A percentile compares a stretch with the other conserved stretches of the same genome.
These are phyloP conservation scores for Penicillium sp. DNA, from an alignment of 2,329 filamentous ascomycete species.

Conservation along the genomic window DNA sequence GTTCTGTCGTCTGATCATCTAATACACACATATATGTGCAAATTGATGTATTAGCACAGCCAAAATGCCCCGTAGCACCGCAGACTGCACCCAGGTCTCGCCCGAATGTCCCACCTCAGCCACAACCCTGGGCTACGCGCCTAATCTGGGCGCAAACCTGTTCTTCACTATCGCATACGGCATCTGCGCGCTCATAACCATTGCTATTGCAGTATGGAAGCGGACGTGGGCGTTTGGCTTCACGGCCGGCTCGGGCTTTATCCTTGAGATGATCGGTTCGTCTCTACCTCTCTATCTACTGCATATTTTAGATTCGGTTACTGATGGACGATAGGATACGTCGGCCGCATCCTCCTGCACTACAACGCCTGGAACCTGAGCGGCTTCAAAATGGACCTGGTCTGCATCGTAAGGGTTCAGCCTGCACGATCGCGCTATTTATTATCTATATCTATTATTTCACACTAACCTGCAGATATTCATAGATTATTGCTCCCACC, in stretches of 20 bases:
- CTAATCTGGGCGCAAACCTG: slow-evolving; percentile 42
- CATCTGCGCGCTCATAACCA: slow-evolving; percentile 41
- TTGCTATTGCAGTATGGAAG: slow-evolving; percentile 43
- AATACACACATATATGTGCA: background rate
- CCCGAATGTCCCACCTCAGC: slow-evolving; percentile 34
- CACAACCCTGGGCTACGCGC: slow-evolving; percentile 48
- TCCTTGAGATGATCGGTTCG: slow-evolving; percentile 42
- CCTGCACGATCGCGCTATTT: too few relatives aligned
- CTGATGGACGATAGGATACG: slow-evolving; percentile 36
- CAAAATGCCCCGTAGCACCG: slow-evolving; percentile 1
- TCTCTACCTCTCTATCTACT: background rate
- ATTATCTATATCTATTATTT: too few relatives aligned
- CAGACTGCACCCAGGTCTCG: slow-evolving; percentile 27
- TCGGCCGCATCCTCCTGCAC: slow-evolving; percentile 46
- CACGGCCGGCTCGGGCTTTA: slow-evolving; percentile 41
- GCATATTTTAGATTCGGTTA: background rate
- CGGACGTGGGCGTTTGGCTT: slow-evolving; percentile 51
- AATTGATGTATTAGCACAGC: background rate
- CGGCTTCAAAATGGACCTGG: slow-evolving; percentile 45
- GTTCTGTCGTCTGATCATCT: background rate
- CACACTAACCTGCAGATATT: too few relatives aligned
- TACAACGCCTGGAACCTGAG: slow-evolving; percentile 43
- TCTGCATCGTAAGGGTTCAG: too few relatives aligned
- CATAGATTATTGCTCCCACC: slow-evolving; percentile 32
- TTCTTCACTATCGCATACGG: slow-evolving; percentile 48